Conservation (phyloP, 805 yeast genomes). For the Wickerhamomyces canadensis region DNA sequence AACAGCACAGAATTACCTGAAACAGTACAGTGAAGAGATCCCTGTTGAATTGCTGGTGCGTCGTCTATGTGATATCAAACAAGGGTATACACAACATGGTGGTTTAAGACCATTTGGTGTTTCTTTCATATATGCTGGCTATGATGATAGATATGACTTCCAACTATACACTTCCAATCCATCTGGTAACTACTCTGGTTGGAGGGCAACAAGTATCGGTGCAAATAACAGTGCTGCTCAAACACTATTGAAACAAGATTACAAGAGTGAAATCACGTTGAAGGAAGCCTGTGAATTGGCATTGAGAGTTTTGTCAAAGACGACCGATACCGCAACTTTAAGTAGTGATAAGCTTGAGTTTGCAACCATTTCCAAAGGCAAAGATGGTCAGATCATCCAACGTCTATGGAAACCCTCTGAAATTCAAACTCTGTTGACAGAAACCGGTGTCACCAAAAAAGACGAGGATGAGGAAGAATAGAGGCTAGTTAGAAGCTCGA, state of each 20-base stretch:
- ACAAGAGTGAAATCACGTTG: slow-evolving; percentile 70
- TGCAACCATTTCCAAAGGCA: slow-evolving; percentile 61
- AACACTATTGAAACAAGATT: slow-evolving; percentile 91
- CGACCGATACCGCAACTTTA: slow-evolving; percentile 83
- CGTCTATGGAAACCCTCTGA: slow-evolving; percentile 79
- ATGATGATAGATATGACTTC: slow-evolving; percentile 83
- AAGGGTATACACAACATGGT: slow-evolving; percentile 98
- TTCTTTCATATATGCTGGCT: slow-evolving; percentile 92
- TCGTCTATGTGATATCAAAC: slow-evolving; percentile 87
- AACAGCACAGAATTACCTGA: slow-evolving; percentile 76
- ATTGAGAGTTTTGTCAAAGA: slow-evolving; percentile 84
- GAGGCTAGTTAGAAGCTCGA: not conserved
- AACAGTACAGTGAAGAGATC: slow-evolving; percentile 84
- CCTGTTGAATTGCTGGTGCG: slow-evolving; percentile 92
- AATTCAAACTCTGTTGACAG: slow-evolving; percentile 67
- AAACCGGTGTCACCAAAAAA: slow-evolving; percentile 60
- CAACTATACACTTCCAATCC: slow-evolving; percentile 95
- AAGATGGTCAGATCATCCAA: slow-evolving; percentile 49
- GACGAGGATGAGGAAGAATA: slow-evolving; percentile 40
- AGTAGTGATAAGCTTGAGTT: slow-evolving; percentile 90
- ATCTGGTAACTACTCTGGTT: slow-evolving; percentile 94
- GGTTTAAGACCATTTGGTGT: slow-evolving; percentile 99
- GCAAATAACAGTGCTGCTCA: slow-evolving; percentile 96
- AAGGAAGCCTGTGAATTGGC: slow-evolving; percentile 84
- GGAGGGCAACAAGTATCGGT: slow-evolving; percentile 98